Conservation (phyloP, 129 eudicot genomes). For the Ambrosia trifida region DNA sequence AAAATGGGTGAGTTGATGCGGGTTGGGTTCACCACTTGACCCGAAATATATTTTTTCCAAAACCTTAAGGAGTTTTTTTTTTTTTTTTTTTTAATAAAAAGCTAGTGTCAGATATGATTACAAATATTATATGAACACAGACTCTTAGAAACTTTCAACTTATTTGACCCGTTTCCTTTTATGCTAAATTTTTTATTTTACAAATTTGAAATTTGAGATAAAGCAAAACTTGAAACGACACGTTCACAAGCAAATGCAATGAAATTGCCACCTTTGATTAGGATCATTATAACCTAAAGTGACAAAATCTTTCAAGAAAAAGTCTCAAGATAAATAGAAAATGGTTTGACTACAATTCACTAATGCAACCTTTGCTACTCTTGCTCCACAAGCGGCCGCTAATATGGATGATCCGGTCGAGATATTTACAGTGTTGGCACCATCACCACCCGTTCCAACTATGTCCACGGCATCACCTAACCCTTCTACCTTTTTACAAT, state of each 20-base stretch:
- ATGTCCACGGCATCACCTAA: slow-evolving; percentile 64
- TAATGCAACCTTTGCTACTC: slow-evolving; percentile 62
- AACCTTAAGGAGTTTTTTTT: too few relatives aligned
- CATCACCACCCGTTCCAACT: slow-evolving; percentile 85
- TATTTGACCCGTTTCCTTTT: not conserved
- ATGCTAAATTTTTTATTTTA: not conserved
- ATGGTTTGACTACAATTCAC: slow-evolving; percentile 19
- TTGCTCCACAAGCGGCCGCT: slow-evolving; percentile 74
- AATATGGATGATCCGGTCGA: slow-evolving; percentile 77
- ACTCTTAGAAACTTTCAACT: not conserved
- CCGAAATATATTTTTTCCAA: not conserved
- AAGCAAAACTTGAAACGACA: not conserved
- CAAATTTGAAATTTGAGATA: too few relatives aligned
- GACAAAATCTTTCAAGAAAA: slow-evolving; percentile 14
- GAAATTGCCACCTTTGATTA: not conserved
- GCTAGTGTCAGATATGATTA: not conserved
- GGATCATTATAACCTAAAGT: not conserved
- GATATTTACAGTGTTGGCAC: slow-evolving; percentile 74
- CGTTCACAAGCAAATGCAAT: not conserved
- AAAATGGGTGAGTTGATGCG: not conserved
- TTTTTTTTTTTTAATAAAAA: not conserved
- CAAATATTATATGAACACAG: not conserved
- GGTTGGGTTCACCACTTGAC: not conserved
- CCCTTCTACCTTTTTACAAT: slow-evolving; percentile 61
- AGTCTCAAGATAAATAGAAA: slow-evolving; percentile 12